phyloP scores from a whole-genome alignment of 1,139 yeast genomes.

The Yamadazyma pseudoaaseri region DNA sequence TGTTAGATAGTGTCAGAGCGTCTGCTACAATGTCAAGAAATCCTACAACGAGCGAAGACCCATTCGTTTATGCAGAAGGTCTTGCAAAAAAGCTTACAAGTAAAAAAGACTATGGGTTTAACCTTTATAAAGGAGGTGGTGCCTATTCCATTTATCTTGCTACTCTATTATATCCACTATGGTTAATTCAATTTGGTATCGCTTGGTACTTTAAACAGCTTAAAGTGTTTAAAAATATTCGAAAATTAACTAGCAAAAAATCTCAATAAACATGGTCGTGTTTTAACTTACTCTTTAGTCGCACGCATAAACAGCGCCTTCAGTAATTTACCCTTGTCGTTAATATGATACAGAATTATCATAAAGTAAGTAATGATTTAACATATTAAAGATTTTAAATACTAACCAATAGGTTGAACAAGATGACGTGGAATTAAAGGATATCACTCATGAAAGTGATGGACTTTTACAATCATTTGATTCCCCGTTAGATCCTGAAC shows the following conservation, averaged over 20 bases:
- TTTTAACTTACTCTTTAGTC: no score
- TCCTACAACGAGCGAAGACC: constrained; percentile 15
- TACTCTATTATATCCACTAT: constrained; percentile 28
- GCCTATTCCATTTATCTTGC: constrained; percentile 21
- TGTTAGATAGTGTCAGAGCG: constrained; percentile 23
- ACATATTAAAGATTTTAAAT: neutral
- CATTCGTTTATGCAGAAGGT: constrained; percentile 29
- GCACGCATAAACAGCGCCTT: neutral
- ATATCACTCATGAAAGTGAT: constrained; percentile 6
- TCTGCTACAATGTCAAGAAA: constrained; percentile 28
- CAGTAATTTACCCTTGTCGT: constrained; percentile 1
- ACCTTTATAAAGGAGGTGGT: constrained; percentile 20
- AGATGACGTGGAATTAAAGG: constrained; percentile 11
- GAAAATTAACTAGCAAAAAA: neutral
- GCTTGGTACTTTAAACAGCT: constrained; percentile 29
- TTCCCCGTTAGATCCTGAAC: constrained; percentile 7
- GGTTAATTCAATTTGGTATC: constrained; percentile 25
- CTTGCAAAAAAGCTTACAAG: constrained; percentile 23
- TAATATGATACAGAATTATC: constrained; percentile 11
- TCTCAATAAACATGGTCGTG: no score
- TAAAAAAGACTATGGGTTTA: constrained; percentile 6
- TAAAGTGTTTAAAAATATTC: constrained; percentile 18
- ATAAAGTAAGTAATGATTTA: constrained; percentile 12
- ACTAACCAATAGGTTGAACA: constrained; percentile 10
- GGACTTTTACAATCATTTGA: constrained; percentile 15